Conservation (phyloP, 192 early-diverging fungal genomes). For the Linnemannia exigua region DNA sequence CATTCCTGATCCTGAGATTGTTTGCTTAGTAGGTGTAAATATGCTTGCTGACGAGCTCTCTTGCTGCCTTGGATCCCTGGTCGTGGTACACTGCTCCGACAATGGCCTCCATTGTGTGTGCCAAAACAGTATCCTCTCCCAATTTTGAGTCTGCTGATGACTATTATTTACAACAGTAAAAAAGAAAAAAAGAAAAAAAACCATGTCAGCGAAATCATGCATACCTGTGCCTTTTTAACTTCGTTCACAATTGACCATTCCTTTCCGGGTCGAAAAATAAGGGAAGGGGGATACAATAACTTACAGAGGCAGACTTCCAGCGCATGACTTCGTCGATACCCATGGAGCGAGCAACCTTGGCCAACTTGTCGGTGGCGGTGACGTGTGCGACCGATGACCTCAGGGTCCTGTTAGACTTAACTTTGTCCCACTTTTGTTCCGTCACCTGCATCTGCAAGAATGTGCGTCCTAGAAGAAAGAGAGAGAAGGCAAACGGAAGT, state of each 20-base stretch:
- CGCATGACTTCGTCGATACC: slow-evolving; percentile 49
- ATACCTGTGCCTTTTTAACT: too few species aligned
- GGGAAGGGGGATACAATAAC: background rate
- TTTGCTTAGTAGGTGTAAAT: slow-evolving; percentile 46
- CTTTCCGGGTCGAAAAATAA: background rate
- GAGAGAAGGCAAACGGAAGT: too few species aligned
- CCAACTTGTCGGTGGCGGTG: slow-evolving; percentile 21
- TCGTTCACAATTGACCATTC: too few species aligned
- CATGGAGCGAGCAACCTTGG: slow-evolving; percentile 43
- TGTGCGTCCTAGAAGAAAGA: slow-evolving; percentile 41
- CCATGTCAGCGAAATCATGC: too few species aligned
- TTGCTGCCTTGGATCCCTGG: slow-evolving; percentile 61
- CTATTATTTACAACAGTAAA: slow-evolving; percentile 10
- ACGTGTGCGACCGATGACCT: slow-evolving; percentile 27
- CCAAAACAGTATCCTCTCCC: slow-evolving; percentile 49
- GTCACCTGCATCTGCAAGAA: slow-evolving; percentile 51
- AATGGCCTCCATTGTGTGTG: slow-evolving; percentile 60
- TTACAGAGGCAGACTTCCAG: slow-evolving; percentile 54
- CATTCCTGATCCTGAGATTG: background rate
- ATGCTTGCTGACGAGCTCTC: slow-evolving; percentile 57
- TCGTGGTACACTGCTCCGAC: slow-evolving; percentile 67
- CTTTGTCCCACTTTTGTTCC: slow-evolving; percentile 52
- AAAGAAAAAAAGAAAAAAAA: slow-evolving; percentile 7
- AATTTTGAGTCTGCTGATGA: slow-evolving; percentile 34
- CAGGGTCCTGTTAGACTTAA: slow-evolving; percentile 48